Percentiles rank a stretch among this genome's conserved stretches.
phyloP scores from a whole-genome alignment of 208 protist genomes.

The Leishmania tarentolae region DNA sequence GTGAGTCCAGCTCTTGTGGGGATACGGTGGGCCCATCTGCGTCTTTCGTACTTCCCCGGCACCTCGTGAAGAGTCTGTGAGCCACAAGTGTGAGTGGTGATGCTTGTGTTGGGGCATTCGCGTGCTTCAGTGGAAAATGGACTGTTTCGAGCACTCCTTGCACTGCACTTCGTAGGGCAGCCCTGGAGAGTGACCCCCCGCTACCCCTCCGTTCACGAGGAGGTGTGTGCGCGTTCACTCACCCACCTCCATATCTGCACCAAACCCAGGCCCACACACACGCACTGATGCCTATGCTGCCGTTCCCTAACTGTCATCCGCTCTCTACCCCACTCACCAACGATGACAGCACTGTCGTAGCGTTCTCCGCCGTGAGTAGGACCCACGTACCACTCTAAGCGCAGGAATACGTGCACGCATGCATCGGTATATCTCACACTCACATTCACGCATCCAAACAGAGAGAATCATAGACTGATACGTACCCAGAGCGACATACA shows the following conservation, averaged over 20 bases:
- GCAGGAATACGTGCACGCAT: background rate
- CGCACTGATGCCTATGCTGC: background rate
- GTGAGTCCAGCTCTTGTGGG: background rate
- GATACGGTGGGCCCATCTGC: background rate
- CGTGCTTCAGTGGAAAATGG: background rate
- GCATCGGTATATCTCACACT: background rate
- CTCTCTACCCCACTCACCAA: background rate
- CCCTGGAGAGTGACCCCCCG: background rate
- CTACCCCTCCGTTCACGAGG: background rate
- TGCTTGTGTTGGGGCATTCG: background rate
- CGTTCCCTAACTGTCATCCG: background rate
- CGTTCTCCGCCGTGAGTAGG: background rate
- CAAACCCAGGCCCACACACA: background rate
- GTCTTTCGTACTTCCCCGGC: background rate
- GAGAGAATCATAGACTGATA: background rate
- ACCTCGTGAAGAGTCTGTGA: background rate
- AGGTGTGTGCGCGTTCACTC: background rate
- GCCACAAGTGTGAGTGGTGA: background rate
- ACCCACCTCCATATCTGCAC: background rate
- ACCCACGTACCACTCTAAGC: background rate
- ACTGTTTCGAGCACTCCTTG: background rate
- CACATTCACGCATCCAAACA: background rate
- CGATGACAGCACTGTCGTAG: background rate
- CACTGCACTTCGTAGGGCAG: background rate
- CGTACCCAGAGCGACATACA: background rate